Base-by-base conservation (phyloP, 805 yeast species). In the Cyberlindnera americana region DNA sequence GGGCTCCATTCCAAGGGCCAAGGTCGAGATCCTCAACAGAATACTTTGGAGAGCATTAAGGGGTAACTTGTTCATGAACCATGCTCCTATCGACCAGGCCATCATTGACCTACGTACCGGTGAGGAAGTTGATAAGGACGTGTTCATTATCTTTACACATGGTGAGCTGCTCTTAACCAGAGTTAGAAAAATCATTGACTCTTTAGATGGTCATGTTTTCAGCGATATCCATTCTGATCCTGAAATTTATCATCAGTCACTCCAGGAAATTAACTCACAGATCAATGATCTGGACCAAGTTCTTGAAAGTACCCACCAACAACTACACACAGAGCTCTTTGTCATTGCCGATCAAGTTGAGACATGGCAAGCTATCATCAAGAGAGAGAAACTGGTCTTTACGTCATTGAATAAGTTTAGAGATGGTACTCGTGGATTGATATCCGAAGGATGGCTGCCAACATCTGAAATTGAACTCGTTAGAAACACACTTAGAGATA, bases 401-500 rank as follows among this genome's bases (percentile, higher is more conserved):
- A 72, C 81, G 24, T 75, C 88, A 0, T 70, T 93, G 69, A 88
- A 88, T 63, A 70, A 88, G 61, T 87, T 85, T 56, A 83, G 81
- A 61, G 95, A 85, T 56, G 86, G 77, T 48, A 68, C 82, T n/a
- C 79, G 96, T 65, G 85, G 95, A 26, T 69, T 93, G 45, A 77
- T 91, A 34, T 95, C 95, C 16, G 98, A 95, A 68, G 99, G 98
- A 23, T 93, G 99, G 99, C 69, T 87, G 16, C 98, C 99, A 28
- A 72, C 81, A 16, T 78, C 77, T 47, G 96, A 89, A 46, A 65
- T 90, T 27, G 70, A 72, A 6, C 51, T 65, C n/a, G 78, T 91
- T 41, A 83, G 81, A 47, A 64, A 70, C 28, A 75, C 90, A 1
- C 66, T 93, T 47, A 75, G 81, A 50, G 78, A 76, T 31, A 77